These are phyloP conservation scores for Alternaria brassicae DNA, from an alignment of 2,329 filamentous ascomycete species.

Conservation along the genomic window DNA sequence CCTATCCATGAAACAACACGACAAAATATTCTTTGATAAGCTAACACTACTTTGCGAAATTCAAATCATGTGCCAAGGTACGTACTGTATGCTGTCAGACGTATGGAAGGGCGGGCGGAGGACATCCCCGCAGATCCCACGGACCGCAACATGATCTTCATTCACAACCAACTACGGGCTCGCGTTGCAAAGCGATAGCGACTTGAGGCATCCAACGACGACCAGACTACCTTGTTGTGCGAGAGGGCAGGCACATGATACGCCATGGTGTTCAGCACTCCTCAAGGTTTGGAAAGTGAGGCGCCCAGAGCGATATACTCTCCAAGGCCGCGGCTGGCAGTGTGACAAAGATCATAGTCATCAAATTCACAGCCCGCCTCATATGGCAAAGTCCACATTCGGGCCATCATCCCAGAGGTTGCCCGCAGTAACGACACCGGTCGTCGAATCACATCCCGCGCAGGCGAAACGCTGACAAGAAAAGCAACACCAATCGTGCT, in stretches of 20 bases:
- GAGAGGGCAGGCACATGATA: neutral
- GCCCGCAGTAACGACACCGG: conserved; percentile 6
- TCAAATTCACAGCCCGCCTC: neutral
- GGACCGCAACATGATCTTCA: neutral
- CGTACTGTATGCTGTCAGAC: neutral
- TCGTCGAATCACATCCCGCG: conserved; percentile 12
- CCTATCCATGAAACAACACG: neutral
- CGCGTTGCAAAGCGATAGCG: neutral
- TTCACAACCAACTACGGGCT: neutral
- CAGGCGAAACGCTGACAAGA: conserved; percentile 3
- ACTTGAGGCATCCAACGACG: neutral
- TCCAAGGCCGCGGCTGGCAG: neutral
- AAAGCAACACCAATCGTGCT: conserved; percentile 12
- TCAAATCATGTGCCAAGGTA: neutral
- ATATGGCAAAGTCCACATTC: neutral
- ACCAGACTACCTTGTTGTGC: neutral
- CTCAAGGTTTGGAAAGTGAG: conserved; percentile 2
- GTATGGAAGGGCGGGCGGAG: neutral
- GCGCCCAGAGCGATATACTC: neutral
- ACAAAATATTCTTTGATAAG: neutral
- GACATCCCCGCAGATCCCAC: conserved; percentile 1
- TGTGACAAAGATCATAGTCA: neutral
- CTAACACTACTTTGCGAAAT: neutral
- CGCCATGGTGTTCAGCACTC: neutral
- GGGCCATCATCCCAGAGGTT: neutral